Evolutionary conservation across 192 early-diverging fungal species (phyloP).

Genomic region (Paraglomus occultum): DNA sequence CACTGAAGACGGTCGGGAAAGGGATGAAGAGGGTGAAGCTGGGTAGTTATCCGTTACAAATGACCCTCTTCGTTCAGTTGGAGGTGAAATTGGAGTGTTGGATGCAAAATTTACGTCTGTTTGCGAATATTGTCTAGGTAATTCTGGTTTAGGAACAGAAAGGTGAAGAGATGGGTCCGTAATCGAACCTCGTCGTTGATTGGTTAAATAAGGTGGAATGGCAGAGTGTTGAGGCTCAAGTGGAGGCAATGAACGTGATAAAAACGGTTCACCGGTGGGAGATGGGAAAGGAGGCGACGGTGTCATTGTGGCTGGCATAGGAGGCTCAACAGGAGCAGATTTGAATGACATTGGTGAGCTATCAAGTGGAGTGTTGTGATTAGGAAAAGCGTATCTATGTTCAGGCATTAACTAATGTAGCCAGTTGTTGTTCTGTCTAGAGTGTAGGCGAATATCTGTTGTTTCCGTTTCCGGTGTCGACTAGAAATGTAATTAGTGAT

Average conservation of each 20-base stretch:
- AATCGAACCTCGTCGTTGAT: constrained; percentile 43
- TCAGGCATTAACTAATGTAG: not conserved
- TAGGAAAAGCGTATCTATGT: constrained; percentile 20
- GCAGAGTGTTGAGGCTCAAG: constrained; percentile 27
- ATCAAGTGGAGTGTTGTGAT: constrained; percentile 7
- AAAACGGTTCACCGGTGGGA: constrained; percentile 15
- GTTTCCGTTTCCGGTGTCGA: too few relatives aligned
- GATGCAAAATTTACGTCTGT: constrained; percentile 23
- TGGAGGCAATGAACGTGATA: constrained; percentile 24
- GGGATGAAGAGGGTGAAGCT: constrained; percentile 25
- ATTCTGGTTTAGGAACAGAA: constrained; percentile 30
- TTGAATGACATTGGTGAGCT: constrained; percentile 1
- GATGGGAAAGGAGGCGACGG: constrained; percentile 22
- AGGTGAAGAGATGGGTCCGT: constrained; percentile 33
- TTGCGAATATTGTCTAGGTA: constrained; percentile 28
- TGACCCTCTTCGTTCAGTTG: constrained; percentile 15
- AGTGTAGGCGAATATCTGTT: too few relatives aligned
- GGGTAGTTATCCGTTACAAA: constrained; percentile 35
- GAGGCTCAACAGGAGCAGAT: constrained; percentile 1
- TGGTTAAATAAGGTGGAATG: constrained; percentile 31
- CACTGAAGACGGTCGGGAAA: constrained; percentile 30
- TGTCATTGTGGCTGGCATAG: not conserved
- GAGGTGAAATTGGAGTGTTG: constrained; percentile 7
- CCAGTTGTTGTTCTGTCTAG: too few relatives aligned
- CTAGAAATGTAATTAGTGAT: too few relatives aligned